Evolutionary conservation across 2,329 filamentous ascomycete genomes (phyloP), one percentile per base, ranked within the genome.

Genomic region (Lachnellula cervina): DNA sequence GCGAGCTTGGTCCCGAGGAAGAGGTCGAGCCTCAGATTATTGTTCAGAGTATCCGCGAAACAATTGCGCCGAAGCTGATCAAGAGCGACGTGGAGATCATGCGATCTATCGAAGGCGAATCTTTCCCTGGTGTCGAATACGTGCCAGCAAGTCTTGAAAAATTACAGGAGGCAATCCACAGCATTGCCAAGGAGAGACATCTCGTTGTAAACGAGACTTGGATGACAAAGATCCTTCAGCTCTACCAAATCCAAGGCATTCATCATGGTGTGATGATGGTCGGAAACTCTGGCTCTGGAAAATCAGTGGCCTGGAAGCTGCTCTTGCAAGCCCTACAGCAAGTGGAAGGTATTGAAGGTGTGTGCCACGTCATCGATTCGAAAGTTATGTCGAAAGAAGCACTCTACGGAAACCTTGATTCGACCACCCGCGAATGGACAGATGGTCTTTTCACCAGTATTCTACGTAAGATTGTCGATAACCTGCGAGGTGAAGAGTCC

Each of bases 251-350:
- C 60, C 94, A 97, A 72, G 89, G 87, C 62, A 91, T 99, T 56
- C 94, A 99, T 68, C 94, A 99, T 65, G 94, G 94, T 87, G 94
- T 99, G 28, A 99, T 99, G 95, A 97, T 99, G 94, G 94, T 99
- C 9, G 94, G 94, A 60, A 91, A 90, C 68, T 97, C 95, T 32
- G 94, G 95, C n/a, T 88, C 93, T 46, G 95, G 95, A 69, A 99
- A 99, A 75, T 97, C 94, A 42, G 86, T 89, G 1, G 89, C 94
- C 5, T 99, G 95, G 94, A 91, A 89, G 68, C 84, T 96, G 43
- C 79, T 99, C 51, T 81, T 99, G 19, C 89, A 95, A 67, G 94
- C 95, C 16, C 76, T 99, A 56, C 93, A 97, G 67, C 85, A 88
- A 66, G 89, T 96, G 14, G 94, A 99, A 71, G 87, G 87, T 23